Evolutionary conservation across 1,139 yeast species (phyloP).

Genomic region (Kodamaea derodonti): DNA sequence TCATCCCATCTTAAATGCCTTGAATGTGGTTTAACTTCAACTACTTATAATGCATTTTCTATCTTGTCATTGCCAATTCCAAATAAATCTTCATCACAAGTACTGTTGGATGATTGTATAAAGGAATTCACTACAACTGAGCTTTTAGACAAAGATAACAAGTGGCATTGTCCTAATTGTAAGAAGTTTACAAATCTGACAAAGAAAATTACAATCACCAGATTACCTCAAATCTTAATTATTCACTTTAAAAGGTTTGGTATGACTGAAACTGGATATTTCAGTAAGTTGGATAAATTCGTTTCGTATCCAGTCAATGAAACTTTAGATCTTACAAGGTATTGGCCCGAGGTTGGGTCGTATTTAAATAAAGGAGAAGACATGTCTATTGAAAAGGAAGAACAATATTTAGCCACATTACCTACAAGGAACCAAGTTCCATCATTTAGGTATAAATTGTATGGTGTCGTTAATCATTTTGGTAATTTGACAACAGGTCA

Average conservation of each 20-base stretch:
- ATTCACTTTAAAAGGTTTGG: slow-evolving; percentile 80
- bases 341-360: slow-evolving; percentile 65
- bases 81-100: slow-evolving; percentile 19
- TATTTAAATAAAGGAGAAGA: slow-evolving; percentile 18
- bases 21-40: slow-evolving; percentile 74
- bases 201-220: slow-evolving; percentile 63
- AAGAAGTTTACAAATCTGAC: slow-evolving; percentile 62
- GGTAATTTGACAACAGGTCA: slow-evolving; percentile 87
- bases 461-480: slow-evolving; percentile 85
- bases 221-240: slow-evolving; percentile 69
- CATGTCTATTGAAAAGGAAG: slow-evolving; percentile 39
- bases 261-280: slow-evolving; percentile 38
- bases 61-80: slow-evolving; percentile 77
- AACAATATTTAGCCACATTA: slow-evolving; percentile 42
- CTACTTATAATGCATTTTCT: slow-evolving; percentile 81
- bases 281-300: slow-evolving; percentile 59
- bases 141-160: slow-evolving; percentile 71
- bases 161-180: slow-evolving; percentile 89
- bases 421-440: slow-evolving; percentile 75
- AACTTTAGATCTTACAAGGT: slow-evolving; percentile 62
- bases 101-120: slow-evolving; percentile 61
- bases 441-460: slow-evolving; percentile 75
- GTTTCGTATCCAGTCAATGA: slow-evolving; percentile 58
- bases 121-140: slow-evolving; percentile 67
- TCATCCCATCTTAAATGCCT: slow-evolving; percentile 75